Conservation (phyloP, 1,284 basidiomycete species). For the Trametes sp. region DNA sequence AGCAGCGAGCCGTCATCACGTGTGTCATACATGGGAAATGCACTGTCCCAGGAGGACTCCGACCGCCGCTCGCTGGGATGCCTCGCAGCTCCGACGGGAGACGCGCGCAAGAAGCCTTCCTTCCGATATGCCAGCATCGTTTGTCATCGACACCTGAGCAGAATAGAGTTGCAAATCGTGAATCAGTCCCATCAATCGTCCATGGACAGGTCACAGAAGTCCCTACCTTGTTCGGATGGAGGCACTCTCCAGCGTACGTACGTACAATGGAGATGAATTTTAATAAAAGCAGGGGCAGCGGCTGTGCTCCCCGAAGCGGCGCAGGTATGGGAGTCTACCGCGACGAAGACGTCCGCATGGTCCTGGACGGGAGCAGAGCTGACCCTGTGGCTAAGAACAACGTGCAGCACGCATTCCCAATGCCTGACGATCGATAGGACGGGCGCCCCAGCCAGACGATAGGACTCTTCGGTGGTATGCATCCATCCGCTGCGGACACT, state of each 20-base stretch:
- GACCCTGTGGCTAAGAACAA: too few relatives aligned
- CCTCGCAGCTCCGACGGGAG: not conserved
- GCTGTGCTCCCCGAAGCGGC: constrained; percentile 11
- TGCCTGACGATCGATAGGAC: too few relatives aligned
- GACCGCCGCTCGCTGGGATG: not conserved
- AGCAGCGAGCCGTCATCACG: constrained; percentile 1
- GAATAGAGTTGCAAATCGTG: constrained; percentile 17
- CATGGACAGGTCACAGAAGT: not conserved
- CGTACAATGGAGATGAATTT: not conserved
- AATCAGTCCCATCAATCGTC: constrained; percentile 7
- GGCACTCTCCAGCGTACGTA: not conserved
- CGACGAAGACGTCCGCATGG: too few relatives aligned
- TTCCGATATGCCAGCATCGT: constrained; percentile 21
- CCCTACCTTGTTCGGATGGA: constrained; percentile 13
- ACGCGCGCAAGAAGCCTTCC: not conserved
- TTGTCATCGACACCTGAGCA: constrained; percentile 16
- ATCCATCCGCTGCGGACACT: too few relatives aligned
- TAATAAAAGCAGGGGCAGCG: constrained; percentile 18
- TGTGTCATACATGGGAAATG: constrained; percentile 1
- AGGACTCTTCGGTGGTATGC: too few relatives aligned
- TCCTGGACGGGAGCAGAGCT: not conserved
- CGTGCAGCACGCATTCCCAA: too few relatives aligned
- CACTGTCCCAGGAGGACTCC: not conserved
- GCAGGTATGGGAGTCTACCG: too few relatives aligned
- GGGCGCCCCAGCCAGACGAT: too few relatives aligned